Conservation (phyloP, 2,329 filamentous ascomycete genomes). For the Penicillium sp. region DNA sequence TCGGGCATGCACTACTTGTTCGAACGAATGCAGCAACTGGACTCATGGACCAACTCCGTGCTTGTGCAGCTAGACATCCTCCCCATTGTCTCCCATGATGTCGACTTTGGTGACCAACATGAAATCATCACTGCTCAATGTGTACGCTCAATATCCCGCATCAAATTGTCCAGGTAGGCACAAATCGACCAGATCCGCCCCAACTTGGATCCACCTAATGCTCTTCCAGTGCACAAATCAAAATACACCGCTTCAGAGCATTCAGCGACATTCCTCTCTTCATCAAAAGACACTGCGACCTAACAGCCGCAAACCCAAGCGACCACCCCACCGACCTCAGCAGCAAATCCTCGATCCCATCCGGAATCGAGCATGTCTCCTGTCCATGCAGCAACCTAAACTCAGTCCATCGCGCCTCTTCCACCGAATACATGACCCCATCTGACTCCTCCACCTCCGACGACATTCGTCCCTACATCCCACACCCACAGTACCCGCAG, state of each 20-base stretch:
- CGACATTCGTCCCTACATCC: conserved; percentile 28
- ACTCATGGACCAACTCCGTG: conserved; percentile 38
- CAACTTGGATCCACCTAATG: neutral
- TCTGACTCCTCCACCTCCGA: conserved; percentile 32
- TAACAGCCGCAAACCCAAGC: conserved; percentile 31
- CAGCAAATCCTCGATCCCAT: conserved; percentile 11
- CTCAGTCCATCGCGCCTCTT: conserved; percentile 27
- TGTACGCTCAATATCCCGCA: conserved; percentile 41
- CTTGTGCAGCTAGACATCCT: conserved; percentile 35
- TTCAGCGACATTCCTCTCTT: conserved; percentile 47
- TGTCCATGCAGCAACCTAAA: conserved; percentile 34
- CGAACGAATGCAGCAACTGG: conserved; percentile 42
- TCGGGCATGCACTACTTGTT: conserved; percentile 37
- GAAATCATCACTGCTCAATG: conserved; percentile 39
- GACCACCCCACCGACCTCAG: conserved; percentile 5
- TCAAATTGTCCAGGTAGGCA: conserved; percentile 43
- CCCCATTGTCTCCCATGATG: conserved; percentile 21
- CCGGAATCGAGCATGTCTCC: conserved; percentile 27
- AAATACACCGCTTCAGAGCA: conserved; percentile 45
- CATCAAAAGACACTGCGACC: conserved; percentile 44
- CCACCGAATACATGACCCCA: conserved; percentile 32
- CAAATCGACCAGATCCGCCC: neutral
- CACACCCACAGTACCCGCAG: conserved; percentile 27
- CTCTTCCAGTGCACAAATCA: conserved; percentile 41
- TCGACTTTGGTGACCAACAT: conserved; percentile 25